Base-by-base conservation (phyloP, 1,284 basidiomycete species). In the Malassezia cuniculi region DNA sequence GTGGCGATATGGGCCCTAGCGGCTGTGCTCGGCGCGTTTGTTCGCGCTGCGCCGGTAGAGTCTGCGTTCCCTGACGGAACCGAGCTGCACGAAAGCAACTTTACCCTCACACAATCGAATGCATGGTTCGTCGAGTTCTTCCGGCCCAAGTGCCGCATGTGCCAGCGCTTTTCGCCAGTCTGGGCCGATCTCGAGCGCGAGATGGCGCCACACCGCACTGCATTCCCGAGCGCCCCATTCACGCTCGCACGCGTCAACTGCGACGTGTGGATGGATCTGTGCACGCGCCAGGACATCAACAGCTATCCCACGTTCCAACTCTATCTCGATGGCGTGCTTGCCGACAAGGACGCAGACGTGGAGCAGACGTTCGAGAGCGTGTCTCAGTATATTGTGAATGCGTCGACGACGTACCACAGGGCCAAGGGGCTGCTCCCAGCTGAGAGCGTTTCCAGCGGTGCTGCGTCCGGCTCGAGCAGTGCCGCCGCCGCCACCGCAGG, bases 121-220 rank as follows among this genome's bases (percentile, higher is more conserved):
- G 50, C 59, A 5, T 64, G 61, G 61, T 43, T 65, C 19, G 52
- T 65, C 36, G 61, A 65, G 47, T 65, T 59, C 44, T 63, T 48
- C 42, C 50, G 50, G 76, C 84, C 84, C 0, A 81, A 77, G 52
- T 87, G 84, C 60, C 61, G 66, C n/a, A 83, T 86, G 60, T 87
- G 85, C 68, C 74, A 72, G 27, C 54, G 68, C 0, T 85, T 87
- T 52, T 76, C 78, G 7, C 84, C 87, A 0, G 85, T 79, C 22
- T 97, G 89, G 86, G 72, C 76, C 25, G 70, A 78, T 34, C 72
- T 94, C 3, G 71, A 69, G 1, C 61, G 69, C 31, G 74, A 80
- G 25, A 77, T 76, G 40, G 72, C 76, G 44, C 65, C 68, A 29
- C 71, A 74, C 27, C 67, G 75, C 55, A 73, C 79, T 7, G 48